Percentiles rank a stretch among this genome's conserved stretches.
phyloP scores from a whole-genome alignment of 1,139 yeast species.

The Maudiozyma humilis region DNA sequence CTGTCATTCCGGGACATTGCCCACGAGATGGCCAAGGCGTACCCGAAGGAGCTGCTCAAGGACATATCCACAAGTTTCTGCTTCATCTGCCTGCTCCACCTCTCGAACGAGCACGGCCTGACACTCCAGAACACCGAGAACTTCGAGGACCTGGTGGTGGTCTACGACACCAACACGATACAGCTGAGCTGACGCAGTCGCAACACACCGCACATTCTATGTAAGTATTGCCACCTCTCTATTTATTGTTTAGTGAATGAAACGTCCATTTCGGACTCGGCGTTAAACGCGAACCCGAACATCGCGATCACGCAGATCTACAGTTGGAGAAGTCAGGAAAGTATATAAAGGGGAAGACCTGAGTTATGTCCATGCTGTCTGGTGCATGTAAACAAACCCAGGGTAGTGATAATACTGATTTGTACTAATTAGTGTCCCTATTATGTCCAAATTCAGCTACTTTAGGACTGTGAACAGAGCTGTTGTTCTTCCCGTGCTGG shows the following conservation, averaged over 20 bases:
- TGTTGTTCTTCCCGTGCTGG: conserved; percentile 25
- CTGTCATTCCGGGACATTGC: conserved; percentile 35
- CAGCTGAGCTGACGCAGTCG: neutral
- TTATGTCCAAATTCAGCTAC: conserved; percentile 5
- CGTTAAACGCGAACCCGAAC: too few relatives aligned
- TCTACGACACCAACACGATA: conserved; percentile 7
- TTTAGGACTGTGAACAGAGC: conserved; percentile 13
- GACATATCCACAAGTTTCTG: conserved; percentile 84
- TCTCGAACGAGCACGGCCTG: conserved; percentile 84
- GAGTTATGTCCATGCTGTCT: too few relatives aligned
- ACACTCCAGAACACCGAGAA: conserved; percentile 48
- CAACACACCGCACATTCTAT: too few relatives aligned
- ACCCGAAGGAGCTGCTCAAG: conserved; percentile 43
- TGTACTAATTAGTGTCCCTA: too few relatives aligned
- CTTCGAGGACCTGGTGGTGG: conserved; percentile 44
- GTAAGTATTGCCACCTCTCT: neutral
- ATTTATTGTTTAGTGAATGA: too few relatives aligned
- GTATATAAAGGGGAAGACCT: too few relatives aligned
- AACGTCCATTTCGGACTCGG: neutral
- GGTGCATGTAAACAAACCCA: neutral
- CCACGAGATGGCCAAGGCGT: conserved; percentile 44
- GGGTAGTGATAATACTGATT: neutral
- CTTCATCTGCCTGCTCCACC: conserved; percentile 74
- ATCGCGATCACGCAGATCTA: too few relatives aligned
- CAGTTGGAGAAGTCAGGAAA: too few relatives aligned